These are phyloP conservation scores for Pseudomicrostroma phylloplanum DNA, from an alignment of 1,284 basidiomycete species.

Conservation along the genomic window DNA sequence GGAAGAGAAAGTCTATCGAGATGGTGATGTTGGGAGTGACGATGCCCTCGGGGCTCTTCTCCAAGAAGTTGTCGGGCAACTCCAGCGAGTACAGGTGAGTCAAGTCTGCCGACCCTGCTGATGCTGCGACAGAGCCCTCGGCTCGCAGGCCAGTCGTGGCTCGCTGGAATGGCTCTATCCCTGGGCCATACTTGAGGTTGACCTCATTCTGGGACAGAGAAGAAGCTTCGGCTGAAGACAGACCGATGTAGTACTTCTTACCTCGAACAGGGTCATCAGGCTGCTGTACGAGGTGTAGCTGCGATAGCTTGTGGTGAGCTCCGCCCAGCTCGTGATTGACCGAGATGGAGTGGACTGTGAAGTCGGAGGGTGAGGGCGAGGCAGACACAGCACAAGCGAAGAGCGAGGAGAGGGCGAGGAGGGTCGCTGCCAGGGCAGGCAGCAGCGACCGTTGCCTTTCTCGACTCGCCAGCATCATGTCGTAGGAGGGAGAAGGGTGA, in stretches of 20 bases:
- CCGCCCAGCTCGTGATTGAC: constrained; percentile 8
- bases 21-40: constrained; percentile 57
- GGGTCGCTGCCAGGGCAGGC: too few relatives aligned
- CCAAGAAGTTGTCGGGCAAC: constrained; percentile 15
- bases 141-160: not conserved
- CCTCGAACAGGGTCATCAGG: not conserved
- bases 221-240: constrained; percentile 9
- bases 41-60: constrained; percentile 5
- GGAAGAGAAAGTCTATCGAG: constrained; percentile 68
- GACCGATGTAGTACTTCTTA: constrained; percentile 8
- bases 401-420: too few relatives aligned
- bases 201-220: constrained; percentile 5
- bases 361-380: not conserved
- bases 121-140: not conserved
- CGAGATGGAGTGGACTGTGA: constrained; percentile 4
- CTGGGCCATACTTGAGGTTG: constrained; percentile 18
- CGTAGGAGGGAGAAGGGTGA: too few relatives aligned
- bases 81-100: constrained; percentile 14
- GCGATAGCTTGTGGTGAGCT: not conserved
- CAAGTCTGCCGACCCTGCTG: not conserved
- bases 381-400: too few relatives aligned
- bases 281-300: constrained; percentile 7
- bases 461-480: too few relatives aligned
- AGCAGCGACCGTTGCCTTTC: too few relatives aligned
- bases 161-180: constrained; percentile 14